Evolutionary conservation across 495 filamentous ascomycete genomes (phyloP).

Genomic region (Trichodelitschia bisporula): DNA sequence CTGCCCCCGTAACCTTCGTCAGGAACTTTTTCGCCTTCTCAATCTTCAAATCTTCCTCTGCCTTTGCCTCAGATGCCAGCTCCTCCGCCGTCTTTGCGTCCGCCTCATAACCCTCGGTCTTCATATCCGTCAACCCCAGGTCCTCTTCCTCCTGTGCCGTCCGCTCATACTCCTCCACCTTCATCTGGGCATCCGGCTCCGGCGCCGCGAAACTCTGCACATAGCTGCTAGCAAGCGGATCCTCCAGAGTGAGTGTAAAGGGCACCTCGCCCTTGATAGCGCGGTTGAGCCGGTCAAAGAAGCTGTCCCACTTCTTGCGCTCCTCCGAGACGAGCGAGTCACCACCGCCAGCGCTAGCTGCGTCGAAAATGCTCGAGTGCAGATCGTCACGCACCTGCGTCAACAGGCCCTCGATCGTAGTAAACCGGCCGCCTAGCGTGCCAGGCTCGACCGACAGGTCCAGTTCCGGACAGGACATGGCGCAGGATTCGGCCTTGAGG

Average conservation of each 20-base stretch:
- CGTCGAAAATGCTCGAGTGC: constrained; percentile 62
- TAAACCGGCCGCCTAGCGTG: constrained; percentile 89
- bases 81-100: constrained; percentile 11
- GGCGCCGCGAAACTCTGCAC: constrained; percentile 62
- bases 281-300: constrained; percentile 48
- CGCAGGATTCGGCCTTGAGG: constrained; percentile 84
- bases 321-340: constrained; percentile 45
- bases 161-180: constrained; percentile 60
- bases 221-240: constrained; percentile 78
- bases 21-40: background rate
- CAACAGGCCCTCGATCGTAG: constrained; percentile 85
- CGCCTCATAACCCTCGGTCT: constrained; percentile 63
- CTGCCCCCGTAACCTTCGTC: too few relatives aligned
- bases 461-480: constrained; percentile 62
- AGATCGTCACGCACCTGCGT: constrained; percentile 82
- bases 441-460: constrained; percentile 65
- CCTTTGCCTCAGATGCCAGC: too few relatives aligned
- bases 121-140: constrained; percentile 75
- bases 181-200: constrained; percentile 57
- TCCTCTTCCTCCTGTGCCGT: constrained; percentile 83
- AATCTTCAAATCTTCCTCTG: background rate
- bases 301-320: constrained; percentile 47
- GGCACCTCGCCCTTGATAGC: constrained; percentile 63
- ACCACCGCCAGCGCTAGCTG: constrained; percentile 25
- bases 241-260: constrained; percentile 68